phyloP scores from a whole-genome alignment of 2,329 filamentous ascomycete genomes.

The Alternaria sp. region DNA sequence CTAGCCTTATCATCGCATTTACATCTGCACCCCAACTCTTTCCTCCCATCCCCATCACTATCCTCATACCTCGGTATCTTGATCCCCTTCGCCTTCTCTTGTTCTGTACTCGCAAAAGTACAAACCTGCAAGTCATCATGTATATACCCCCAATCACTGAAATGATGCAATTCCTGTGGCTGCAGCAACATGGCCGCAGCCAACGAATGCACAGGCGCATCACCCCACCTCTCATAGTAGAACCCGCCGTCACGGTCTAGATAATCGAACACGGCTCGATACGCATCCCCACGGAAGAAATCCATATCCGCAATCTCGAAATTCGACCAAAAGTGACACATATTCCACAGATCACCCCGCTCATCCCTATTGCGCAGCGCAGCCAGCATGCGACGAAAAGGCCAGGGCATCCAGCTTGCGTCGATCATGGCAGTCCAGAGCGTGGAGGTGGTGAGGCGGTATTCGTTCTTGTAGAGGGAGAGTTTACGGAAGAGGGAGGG shows the following conservation, averaged over 20 bases:
- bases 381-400: slow-evolving; percentile 15
- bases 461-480: slow-evolving; percentile 14
- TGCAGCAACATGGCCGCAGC: slow-evolving; percentile 88
- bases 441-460: slow-evolving; percentile 9
- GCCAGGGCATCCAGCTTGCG: slow-evolving; percentile 21
- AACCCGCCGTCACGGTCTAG: slow-evolving; percentile 52
- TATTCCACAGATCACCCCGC: slow-evolving; percentile 87
- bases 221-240: slow-evolving; percentile 69
- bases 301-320: slow-evolving; percentile 93
- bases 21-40: slow-evolving; percentile 5
- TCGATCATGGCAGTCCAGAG: slow-evolving; percentile 25
- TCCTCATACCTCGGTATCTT: background rate
- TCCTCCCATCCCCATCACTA: background rate
- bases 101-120: slow-evolving; percentile 5
- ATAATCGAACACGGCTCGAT: slow-evolving; percentile 93
- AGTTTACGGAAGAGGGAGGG: slow-evolving; percentile 57
- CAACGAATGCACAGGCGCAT: slow-evolving; percentile 93
- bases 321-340: slow-evolving; percentile 98
- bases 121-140: slow-evolving; percentile 23
- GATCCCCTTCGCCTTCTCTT: slow-evolving; percentile 1
- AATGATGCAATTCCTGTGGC: slow-evolving; percentile 87
- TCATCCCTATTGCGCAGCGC: slow-evolving; percentile 64
- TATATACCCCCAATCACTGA: slow-evolving; percentile 96
- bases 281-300: slow-evolving; percentile 85
- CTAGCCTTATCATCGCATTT: background rate